Evolutionary conservation across 2,329 filamentous ascomycete genomes (phyloP), one percentile per base, ranked within the genome.

Genomic region (Lasiodiplodia gonubiensis): DNA sequence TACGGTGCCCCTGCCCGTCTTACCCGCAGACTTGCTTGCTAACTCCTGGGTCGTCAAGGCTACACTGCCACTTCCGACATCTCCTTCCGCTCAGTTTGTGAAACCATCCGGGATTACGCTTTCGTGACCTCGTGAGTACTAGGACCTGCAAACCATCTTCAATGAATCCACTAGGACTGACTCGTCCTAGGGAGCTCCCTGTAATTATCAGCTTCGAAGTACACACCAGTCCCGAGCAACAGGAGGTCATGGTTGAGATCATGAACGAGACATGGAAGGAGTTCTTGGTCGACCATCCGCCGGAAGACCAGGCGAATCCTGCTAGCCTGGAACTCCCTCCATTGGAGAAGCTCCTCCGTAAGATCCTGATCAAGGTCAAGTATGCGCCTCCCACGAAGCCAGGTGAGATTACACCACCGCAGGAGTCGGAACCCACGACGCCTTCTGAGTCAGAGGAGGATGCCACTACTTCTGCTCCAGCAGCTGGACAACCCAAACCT

Each of bases 141-240:
- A 7, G 5, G 10, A n/a, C 33, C 14, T 63, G n/a, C 25, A 51
- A 35, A 4, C 14, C 16, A 1, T 7, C 8, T n/a, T 37, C 1
- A 10, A 8, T 25, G 12, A 18, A 25, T n/a, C 35, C 21, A n/a
- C 23, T 16, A 35, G 21, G n/a, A 4, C 49, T 64, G 27, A 67
- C 33, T 46, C 21, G 14, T 6, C 10, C 7, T 37, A 67, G 66
- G 75, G 86, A 91, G 64, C 83, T 97, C 23, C 95, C 95, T 0
- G 83, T 99, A 48, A 96, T 98, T 68, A 88, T 98, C 71, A 97
- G 93, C 76, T 85, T 98, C 6, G 95, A 99, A 79, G 92, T 98
- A 0, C 94, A 98, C 77, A 90, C 93, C 16, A 88, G 90, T 69
- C 82, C 86, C 1, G 88, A 92, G 64, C 94, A 98, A 78, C 95